Percentiles rank a stretch among this genome's conserved stretches.
These are phyloP conservation scores for Haemoproteus tartakovskyi DNA, from an alignment of 169 alveolate genomes.

Conservation along the genomic window DNA sequence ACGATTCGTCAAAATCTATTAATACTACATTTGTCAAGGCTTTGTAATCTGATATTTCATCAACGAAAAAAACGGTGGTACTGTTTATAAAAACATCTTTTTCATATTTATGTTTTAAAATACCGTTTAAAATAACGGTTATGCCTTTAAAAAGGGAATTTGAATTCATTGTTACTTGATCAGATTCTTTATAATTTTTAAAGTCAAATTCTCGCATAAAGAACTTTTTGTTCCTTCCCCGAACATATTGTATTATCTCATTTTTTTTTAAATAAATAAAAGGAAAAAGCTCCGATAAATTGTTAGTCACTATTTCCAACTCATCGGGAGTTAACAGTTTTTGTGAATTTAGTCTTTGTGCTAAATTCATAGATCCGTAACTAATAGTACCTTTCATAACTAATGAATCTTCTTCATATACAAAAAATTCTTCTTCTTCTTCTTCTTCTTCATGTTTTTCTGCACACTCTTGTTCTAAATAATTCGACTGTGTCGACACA, in stretches of 20 bases:
- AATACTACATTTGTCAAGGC: slow-evolving; percentile 46
- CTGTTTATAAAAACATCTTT: slow-evolving; percentile 36
- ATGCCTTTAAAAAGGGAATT: slow-evolving; percentile 1
- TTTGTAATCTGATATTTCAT: slow-evolving; percentile 3
- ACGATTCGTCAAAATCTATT: slow-evolving; percentile 12
- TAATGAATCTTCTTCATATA: no score
- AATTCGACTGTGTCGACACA: no score
- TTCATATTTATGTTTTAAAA: slow-evolving; percentile 25
- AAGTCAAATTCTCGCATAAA: slow-evolving; percentile 15
- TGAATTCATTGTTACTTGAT: not conserved
- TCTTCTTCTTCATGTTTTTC: no score
- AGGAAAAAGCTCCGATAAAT: slow-evolving; percentile 4
- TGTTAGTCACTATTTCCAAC: slow-evolving; percentile 20
- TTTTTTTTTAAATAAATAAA: slow-evolving; percentile 41
- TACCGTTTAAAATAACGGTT: slow-evolving; percentile 43
- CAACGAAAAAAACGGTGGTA: slow-evolving; percentile 12
- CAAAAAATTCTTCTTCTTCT: no score
- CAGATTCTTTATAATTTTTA: no score
- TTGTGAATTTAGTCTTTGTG: no score
- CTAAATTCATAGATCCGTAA: no score
- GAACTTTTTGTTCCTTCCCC: slow-evolving; percentile 18
- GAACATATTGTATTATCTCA: slow-evolving; percentile 34
- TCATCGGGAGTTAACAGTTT: slow-evolving; percentile 60
- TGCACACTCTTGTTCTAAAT: no score
- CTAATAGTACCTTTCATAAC: no score